phyloP scores from a whole-genome alignment of 2,329 filamentous ascomycete genomes.

The Aspergillus brasiliensis region DNA sequence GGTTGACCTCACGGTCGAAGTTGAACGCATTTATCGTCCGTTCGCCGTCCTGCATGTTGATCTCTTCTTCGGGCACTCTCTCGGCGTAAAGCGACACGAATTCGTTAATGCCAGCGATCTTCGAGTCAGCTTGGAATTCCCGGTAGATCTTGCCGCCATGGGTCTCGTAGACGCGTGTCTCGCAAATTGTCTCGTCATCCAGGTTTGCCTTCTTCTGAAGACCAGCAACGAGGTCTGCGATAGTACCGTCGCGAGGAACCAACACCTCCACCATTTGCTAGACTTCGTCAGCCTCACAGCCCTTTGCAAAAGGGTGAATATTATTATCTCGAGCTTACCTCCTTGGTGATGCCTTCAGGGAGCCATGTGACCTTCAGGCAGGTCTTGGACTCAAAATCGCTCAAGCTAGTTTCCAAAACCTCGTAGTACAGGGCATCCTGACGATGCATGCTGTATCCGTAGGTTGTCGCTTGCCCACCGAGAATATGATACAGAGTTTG shows the following conservation, averaged over 20 bases:
- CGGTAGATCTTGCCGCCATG: constrained; percentile 83
- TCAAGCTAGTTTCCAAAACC: constrained; percentile 88
- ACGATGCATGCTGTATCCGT: constrained; percentile 68
- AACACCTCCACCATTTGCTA: constrained; percentile 80
- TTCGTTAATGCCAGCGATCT: constrained; percentile 81
- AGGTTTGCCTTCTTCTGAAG: constrained; percentile 81
- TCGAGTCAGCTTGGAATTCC: constrained; percentile 68
- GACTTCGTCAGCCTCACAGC: constrained; percentile 19
- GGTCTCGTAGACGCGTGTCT: constrained; percentile 79
- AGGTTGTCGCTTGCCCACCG: constrained; percentile 70
- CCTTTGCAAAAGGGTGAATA: background rate
- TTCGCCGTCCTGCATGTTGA: constrained; percentile 63
- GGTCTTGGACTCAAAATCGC: constrained; percentile 92
- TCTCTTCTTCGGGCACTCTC: constrained; percentile 71
- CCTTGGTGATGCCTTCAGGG: constrained; percentile 87
- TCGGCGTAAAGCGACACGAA: constrained; percentile 82
- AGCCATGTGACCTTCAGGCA: constrained; percentile 80
- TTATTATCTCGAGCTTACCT: constrained; percentile 58
- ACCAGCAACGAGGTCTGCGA: constrained; percentile 74
- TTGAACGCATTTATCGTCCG: constrained; percentile 81
- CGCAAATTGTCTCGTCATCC: constrained; percentile 71
- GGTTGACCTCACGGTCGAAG: constrained; percentile 85
- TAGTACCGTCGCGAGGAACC: constrained; percentile 80
- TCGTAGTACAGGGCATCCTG: constrained; percentile 87
- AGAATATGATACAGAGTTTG: constrained; percentile 79